A percentile compares a stretch with the other conserved stretches of the same genome.
These are phyloP conservation scores for Saccharomycopsis phalli DNA, from an alignment of 1,139 yeast species.

Conservation along the genomic window DNA sequence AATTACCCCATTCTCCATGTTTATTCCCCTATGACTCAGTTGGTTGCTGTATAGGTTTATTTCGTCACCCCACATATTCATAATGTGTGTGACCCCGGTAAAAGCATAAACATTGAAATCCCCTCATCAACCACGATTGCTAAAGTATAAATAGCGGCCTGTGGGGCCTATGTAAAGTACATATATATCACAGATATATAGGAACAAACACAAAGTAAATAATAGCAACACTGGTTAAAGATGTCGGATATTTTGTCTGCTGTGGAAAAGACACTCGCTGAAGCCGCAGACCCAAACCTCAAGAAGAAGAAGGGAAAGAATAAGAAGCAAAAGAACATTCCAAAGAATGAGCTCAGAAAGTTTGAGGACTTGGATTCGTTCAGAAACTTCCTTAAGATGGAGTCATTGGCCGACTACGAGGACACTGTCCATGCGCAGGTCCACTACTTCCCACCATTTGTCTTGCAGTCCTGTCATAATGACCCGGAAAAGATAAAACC, in stretches of 20 bases:
- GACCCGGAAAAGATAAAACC: conserved; percentile 68
- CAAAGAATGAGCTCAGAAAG: conserved; percentile 18
- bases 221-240: not conserved
- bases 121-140: too few species aligned
- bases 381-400: conserved; percentile 58
- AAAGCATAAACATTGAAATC: too few species aligned
- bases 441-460: conserved; percentile 64
- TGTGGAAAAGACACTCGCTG: conserved; percentile 20
- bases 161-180: too few species aligned
- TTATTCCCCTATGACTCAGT: too few species aligned
- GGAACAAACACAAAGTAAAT: too few species aligned
- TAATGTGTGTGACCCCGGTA: too few species aligned
- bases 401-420: conserved; percentile 59
- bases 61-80: too few species aligned
- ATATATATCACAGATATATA: too few species aligned
- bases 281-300: conserved; percentile 15
- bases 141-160: not conserved
- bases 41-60: too few species aligned
- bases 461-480: conserved; percentile 56
- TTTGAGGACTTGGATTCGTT: conserved; percentile 60
- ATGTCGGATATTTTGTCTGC: conserved; percentile 20
- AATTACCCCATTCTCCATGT: too few species aligned
- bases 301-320: conserved; percentile 16
- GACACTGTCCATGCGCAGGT: conserved; percentile 61
- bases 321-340: conserved; percentile 10